phyloP scores from a whole-genome alignment of 2,329 filamentous ascomycete species.

The Colletotrichum filicis region DNA sequence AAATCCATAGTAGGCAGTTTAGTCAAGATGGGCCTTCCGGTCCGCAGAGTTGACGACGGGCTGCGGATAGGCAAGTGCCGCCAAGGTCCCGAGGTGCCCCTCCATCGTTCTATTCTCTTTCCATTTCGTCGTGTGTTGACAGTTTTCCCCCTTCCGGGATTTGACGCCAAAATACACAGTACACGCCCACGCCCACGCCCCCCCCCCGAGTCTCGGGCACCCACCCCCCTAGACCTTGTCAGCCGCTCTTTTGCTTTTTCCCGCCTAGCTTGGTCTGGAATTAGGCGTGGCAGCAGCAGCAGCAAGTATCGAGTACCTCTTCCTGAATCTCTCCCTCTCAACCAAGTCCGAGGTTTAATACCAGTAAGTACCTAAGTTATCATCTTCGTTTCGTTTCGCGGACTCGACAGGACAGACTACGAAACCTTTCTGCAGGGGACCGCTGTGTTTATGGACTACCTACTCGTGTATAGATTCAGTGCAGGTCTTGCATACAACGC shows the following conservation, averaged over 20 bases:
- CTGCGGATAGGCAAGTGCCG: background rate
- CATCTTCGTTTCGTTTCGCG: background rate
- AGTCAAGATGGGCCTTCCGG: background rate
- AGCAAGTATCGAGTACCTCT: background rate
- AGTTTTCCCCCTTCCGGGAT: slow-evolving; percentile 10
- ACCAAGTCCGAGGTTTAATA: background rate
- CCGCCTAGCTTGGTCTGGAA: background rate
- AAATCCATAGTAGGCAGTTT: slow-evolving; percentile 1
- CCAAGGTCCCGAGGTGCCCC: slow-evolving; percentile 28
- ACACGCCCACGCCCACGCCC: too few relatives aligned
- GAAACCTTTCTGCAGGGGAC: background rate
- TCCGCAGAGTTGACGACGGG: slow-evolving; percentile 3
- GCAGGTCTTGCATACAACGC: background rate
- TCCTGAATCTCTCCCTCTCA: background rate
- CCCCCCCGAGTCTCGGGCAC: too few relatives aligned
- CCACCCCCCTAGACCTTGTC: slow-evolving; percentile 13
- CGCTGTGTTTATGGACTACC: background rate
- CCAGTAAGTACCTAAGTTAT: too few relatives aligned
- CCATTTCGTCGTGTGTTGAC: slow-evolving; percentile 22
- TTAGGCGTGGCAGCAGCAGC: background rate
- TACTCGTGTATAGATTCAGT: background rate
- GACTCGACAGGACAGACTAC: background rate
- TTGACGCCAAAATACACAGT: background rate
- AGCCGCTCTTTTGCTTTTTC: background rate
- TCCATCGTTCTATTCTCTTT: slow-evolving; percentile 29